Evolutionary conservation across 306 rosid species (phyloP).

Genomic region (Astragalus glycyphyllos): DNA sequence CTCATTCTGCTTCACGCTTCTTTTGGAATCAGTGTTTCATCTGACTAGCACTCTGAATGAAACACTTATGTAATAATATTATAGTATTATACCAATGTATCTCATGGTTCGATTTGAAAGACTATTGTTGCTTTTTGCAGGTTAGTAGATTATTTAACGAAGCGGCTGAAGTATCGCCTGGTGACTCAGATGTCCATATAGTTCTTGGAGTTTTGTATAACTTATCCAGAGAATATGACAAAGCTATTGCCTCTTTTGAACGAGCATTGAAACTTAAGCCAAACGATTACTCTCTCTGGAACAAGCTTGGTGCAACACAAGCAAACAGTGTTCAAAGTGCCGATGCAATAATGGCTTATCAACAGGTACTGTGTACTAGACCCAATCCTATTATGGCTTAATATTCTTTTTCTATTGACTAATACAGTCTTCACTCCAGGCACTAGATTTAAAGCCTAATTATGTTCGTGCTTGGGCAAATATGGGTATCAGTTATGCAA

Average conservation of each 20-base stretch:
- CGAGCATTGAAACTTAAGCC: slow-evolving; percentile 92
- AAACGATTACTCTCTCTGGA: slow-evolving; percentile 97
- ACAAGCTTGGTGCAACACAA: slow-evolving; percentile 99
- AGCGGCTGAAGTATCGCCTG: slow-evolving; percentile 92
- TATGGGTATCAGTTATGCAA: slow-evolving; percentile 98
- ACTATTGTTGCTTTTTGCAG: slow-evolving; percentile 54
- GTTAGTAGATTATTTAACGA: slow-evolving; percentile 83
- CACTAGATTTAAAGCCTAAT: slow-evolving; percentile 96
- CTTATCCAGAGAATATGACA: slow-evolving; percentile 90
- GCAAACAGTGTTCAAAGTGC: slow-evolving; percentile 99
- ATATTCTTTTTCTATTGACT: slow-evolving; percentile 21
- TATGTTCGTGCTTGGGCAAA: slow-evolving; percentile 99
- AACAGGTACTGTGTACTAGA: slow-evolving; percentile 64
- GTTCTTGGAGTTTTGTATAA: slow-evolving; percentile 95
- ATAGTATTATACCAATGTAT: neutral
- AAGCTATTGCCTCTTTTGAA: slow-evolving; percentile 83
- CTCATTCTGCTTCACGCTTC: slow-evolving; percentile 9
- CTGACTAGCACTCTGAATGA: slow-evolving; percentile 17
- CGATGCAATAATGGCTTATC: slow-evolving; percentile 96
- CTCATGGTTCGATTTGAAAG: slow-evolving; percentile 15
- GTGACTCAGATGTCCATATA: slow-evolving; percentile 94
- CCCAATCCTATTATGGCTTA: slow-evolving; percentile 35
- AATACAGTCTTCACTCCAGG: slow-evolving; percentile 55
- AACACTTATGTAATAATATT: slow-evolving; percentile 10
- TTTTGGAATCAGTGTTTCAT: slow-evolving; percentile 2